Evolutionary conservation across 2,329 filamentous ascomycete genomes (phyloP).

Genomic region (Juglanconis sp.): DNA sequence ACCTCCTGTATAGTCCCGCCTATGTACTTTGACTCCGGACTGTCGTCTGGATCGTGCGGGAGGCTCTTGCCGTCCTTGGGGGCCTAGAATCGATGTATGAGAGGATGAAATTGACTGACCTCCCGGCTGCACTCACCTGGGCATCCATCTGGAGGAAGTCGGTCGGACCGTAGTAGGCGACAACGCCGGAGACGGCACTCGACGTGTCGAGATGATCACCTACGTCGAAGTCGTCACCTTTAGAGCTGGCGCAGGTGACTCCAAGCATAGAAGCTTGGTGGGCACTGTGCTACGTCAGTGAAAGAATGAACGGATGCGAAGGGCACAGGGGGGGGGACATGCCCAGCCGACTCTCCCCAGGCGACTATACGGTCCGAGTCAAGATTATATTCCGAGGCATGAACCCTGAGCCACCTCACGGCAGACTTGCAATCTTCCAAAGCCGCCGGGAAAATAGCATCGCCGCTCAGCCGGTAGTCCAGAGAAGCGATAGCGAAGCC

Average conservation of each 20-base stretch:
- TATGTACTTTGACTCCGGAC: conserved; percentile 14
- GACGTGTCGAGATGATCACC: conserved; percentile 15
- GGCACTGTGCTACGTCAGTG: background rate
- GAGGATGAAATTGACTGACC: background rate
- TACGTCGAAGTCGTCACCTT: conserved; percentile 13
- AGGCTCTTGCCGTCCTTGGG: conserved; percentile 1
- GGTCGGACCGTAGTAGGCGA: conserved; percentile 14
- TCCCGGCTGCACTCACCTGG: background rate
- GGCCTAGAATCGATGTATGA: background rate
- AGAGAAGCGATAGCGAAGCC: conserved; percentile 15
- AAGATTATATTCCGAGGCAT: conserved; percentile 8
- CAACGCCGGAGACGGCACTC: conserved; percentile 13
- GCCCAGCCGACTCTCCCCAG: conserved; percentile 15
- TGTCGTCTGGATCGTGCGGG: conserved; percentile 9
- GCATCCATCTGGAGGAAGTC: conserved; percentile 17
- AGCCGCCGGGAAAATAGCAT: conserved; percentile 14
- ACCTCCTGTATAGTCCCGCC: conserved; percentile 8
- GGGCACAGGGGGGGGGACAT: too few relatives aligned
- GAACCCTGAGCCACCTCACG: conserved; percentile 16
- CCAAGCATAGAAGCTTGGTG: conserved; percentile 15
- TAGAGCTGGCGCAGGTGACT: conserved; percentile 2
- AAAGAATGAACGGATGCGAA: too few relatives aligned
- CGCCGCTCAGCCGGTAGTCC: conserved; percentile 17
- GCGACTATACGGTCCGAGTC: conserved; percentile 11
- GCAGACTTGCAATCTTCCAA: conserved; percentile 18